A percentile compares a stretch with the other conserved stretches of the same genome.
phyloP scores from a whole-genome alignment of 805 yeast genomes.

The Priceomyces medius region DNA sequence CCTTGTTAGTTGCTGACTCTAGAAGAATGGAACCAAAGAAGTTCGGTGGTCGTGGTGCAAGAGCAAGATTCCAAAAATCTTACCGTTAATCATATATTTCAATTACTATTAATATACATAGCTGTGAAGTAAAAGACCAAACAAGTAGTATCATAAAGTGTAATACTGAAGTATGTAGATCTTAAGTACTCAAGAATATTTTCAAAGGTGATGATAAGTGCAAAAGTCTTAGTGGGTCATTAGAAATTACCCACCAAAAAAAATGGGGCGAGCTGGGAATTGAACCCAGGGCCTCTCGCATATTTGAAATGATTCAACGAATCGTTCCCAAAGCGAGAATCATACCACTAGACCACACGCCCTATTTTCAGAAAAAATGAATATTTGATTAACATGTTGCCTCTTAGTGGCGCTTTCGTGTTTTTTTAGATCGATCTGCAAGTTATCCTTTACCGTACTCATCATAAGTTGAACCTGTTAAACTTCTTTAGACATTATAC shows the following conservation, averaged over 20 bases:
- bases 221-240: too few species aligned
- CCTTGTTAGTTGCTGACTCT: constrained; percentile 98
- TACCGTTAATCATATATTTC: constrained; percentile 74
- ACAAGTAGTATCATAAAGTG: too few species aligned
- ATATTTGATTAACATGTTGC: too few species aligned
- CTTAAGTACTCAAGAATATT: background rate
- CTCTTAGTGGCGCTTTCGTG: too few species aligned
- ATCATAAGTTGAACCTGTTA: too few species aligned
- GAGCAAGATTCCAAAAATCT: constrained; percentile 99
- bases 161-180: background rate
- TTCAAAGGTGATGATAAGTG: too few species aligned
- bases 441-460: too few species aligned
- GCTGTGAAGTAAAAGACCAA: constrained; percentile 5
- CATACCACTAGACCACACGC: constrained; percentile 40
- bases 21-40: constrained; percentile 99
- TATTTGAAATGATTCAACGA: constrained; percentile 15
- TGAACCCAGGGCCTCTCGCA: constrained; percentile 67
- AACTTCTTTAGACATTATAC: too few species aligned
- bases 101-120: constrained; percentile 8
- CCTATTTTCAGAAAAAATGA: constrained; percentile 15
- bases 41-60: constrained; percentile 99
- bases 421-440: too few species aligned
- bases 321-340: constrained; percentile 34
- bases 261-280: constrained; percentile 50
- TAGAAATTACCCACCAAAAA: too few species aligned